Conservation (phyloP, 352 stramenopile genomes). For the Globisporangium spinosum region DNA sequence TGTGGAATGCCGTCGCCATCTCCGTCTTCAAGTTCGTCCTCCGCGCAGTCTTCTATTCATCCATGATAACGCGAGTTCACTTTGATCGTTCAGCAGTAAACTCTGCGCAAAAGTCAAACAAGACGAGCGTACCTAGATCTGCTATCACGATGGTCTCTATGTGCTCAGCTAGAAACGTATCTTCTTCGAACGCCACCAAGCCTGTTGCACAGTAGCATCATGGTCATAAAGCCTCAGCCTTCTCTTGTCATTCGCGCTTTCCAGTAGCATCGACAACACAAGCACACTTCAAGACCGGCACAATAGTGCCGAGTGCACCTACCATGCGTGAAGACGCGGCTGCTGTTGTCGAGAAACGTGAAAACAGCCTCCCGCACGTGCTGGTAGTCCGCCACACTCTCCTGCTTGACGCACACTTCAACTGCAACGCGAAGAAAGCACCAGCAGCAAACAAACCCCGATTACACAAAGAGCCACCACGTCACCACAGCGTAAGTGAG, state of each 20-base stretch:
- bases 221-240: background rate
- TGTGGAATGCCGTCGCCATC: constrained; percentile 7
- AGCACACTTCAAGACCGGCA: background rate
- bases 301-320: background rate
- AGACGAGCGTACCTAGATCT: constrained; percentile 28
- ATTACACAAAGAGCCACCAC: background rate
- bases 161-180: constrained; percentile 27
- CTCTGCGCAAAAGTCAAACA: background rate
- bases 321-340: background rate
- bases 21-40: constrained; percentile 16
- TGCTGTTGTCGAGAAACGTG: constrained; percentile 21
- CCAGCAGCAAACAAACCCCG: background rate
- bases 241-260: background rate
- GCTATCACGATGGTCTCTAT: constrained; percentile 39
- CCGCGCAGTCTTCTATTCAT: constrained; percentile 1
- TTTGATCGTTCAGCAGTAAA: background rate
- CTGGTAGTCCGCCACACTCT: constrained; percentile 42
- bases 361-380: constrained; percentile 31
- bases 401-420: constrained; percentile 47
- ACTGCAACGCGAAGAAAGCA: constrained; percentile 28
- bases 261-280: background rate
- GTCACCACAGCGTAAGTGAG: background rate
- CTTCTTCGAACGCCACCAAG: constrained; percentile 20
- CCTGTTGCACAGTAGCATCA: constrained; percentile 23
- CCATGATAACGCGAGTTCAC: constrained; percentile 9